Evolutionary conservation across 1,284 basidiomycete species (phyloP).

Genomic region (Sporisorium iseilematis-ciliati): DNA sequence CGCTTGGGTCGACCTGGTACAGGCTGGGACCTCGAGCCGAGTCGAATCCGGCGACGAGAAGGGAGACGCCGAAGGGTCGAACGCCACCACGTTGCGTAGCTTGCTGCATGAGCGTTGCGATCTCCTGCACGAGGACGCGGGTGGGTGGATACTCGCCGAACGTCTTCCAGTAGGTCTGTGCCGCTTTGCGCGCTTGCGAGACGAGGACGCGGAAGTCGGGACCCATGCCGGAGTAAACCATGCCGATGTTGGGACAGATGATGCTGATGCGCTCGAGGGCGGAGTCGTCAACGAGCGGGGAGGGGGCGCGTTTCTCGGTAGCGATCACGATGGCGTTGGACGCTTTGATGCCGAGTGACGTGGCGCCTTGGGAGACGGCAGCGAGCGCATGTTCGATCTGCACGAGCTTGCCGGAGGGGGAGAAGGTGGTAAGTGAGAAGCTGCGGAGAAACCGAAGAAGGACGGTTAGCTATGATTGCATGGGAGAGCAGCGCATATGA

Average conservation of each 20-base stretch:
- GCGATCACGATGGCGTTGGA: conserved; percentile 99
- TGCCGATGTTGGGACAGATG: conserved; percentile 98
- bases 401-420: conserved; percentile 85
- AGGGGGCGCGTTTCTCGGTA: conserved; percentile 98
- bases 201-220: conserved; percentile 97
- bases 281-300: conserved; percentile 95
- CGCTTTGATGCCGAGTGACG: conserved; percentile 97
- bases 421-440: conserved; percentile 99
- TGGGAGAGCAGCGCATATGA: too few relatives aligned
- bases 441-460: conserved; percentile 71
- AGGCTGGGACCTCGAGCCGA: conserved; percentile 88
- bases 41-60: conserved; percentile 97
- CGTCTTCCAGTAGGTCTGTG: conserved; percentile 98
- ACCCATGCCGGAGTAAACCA: conserved; percentile 97
- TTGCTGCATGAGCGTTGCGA: conserved; percentile 98
- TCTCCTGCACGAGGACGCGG: conserved; percentile 93
- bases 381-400: conserved; percentile 99
- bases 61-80: conserved; percentile 94
- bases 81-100: conserved; percentile 99
- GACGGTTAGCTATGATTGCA: background rate
- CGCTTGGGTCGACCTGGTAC: conserved; percentile 98
- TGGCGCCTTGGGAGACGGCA: conserved; percentile 86
- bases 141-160: conserved; percentile 99
- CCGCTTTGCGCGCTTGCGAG: conserved; percentile 93
- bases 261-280: conserved; percentile 94